Evolutionary conservation across 805 yeast genomes (phyloP).

Genomic region (Nakazawaea wyomingensis): DNA sequence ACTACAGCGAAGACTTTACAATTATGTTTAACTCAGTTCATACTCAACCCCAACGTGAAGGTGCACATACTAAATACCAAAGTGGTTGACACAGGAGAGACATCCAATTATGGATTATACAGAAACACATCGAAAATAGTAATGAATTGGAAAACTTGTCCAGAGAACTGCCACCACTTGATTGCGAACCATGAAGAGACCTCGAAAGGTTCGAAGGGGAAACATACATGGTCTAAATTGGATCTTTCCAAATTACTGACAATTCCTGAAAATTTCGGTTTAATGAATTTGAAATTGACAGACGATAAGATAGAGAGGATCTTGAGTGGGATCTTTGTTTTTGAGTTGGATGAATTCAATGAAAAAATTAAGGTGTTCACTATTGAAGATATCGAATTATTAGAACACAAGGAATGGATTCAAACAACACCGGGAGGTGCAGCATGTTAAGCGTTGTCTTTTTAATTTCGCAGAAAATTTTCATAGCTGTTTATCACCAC

Average conservation of each 20-base stretch:
- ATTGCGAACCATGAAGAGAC: slow-evolving; percentile 23
- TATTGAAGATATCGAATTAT: slow-evolving; percentile 58
- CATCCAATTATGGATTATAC: slow-evolving; percentile 14
- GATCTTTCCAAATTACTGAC: slow-evolving; percentile 23
- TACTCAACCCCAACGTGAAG: slow-evolving; percentile 46
- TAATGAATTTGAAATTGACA: slow-evolving; percentile 28
- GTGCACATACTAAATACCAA: slow-evolving; percentile 45
- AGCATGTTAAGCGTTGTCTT: slow-evolving; percentile 5
- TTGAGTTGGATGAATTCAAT: slow-evolving; percentile 56
- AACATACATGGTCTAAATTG: slow-evolving; percentile 33
- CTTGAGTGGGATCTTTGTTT: slow-evolving; percentile 53
- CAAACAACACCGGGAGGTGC: slow-evolving; percentile 8
- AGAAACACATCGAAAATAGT: slow-evolving; percentile 42
- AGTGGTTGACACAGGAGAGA: slow-evolving; percentile 22
- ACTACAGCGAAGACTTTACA: slow-evolving; percentile 55
- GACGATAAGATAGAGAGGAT: slow-evolving; percentile 29
- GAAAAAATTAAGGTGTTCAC: slow-evolving; percentile 56
- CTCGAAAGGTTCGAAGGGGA: slow-evolving; percentile 33
- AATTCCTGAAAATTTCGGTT: slow-evolving; percentile 16
- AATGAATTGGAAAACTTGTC: slow-evolving; percentile 55
- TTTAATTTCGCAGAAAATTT: no score
- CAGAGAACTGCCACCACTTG: slow-evolving; percentile 46
- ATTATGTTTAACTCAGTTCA: slow-evolving; percentile 46
- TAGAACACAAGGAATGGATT: slow-evolving; percentile 34
- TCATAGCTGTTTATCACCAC: no score